phyloP scores from a whole-genome alignment of 2,329 filamentous ascomycete species.

The Arthroderma sp. region DNA sequence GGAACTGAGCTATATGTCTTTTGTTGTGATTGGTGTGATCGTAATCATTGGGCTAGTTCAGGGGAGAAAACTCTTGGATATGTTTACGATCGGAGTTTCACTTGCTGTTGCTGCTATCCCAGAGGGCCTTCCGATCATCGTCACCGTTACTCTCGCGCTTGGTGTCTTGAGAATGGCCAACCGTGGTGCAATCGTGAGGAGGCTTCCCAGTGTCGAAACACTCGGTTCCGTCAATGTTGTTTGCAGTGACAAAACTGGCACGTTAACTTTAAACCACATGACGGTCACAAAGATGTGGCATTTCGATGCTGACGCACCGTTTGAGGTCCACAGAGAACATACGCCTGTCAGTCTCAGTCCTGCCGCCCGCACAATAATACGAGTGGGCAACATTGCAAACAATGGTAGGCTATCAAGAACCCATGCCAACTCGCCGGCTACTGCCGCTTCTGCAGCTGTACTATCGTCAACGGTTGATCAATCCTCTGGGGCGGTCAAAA shows the following conservation, averaged over 20 bases:
- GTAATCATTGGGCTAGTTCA: slow-evolving; percentile 82
- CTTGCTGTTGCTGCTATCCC: slow-evolving; percentile 92
- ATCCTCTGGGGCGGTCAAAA: slow-evolving; percentile 52
- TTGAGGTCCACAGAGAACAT: slow-evolving; percentile 44
- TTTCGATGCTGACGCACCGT: slow-evolving; percentile 53
- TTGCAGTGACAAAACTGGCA: slow-evolving; percentile 96
- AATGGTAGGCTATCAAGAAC: slow-evolving; percentile 70
- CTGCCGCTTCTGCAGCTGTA: slow-evolving; percentile 60
- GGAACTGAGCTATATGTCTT: slow-evolving; percentile 92
- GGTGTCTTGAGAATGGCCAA: slow-evolving; percentile 95
- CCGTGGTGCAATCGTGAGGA: slow-evolving; percentile 85
- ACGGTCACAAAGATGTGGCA: slow-evolving; percentile 95
- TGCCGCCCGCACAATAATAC: slow-evolving; percentile 65
- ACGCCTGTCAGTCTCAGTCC: slow-evolving; percentile 48
- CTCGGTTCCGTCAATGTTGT: slow-evolving; percentile 99
- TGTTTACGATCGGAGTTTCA: slow-evolving; percentile 95
- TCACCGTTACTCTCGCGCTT: slow-evolving; percentile 87
- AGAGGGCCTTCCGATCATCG: slow-evolving; percentile 92
- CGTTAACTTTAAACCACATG: slow-evolving; percentile 96
- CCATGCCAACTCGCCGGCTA: slow-evolving; percentile 56
- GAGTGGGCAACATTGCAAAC: slow-evolving; percentile 93
- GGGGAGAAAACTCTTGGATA: slow-evolving; percentile 78
- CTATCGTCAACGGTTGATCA: slow-evolving; percentile 67
- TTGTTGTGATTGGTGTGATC: slow-evolving; percentile 85
- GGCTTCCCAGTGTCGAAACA: slow-evolving; percentile 93